phyloP scores from a whole-genome alignment of 768 basidiomycete species.

The Leccinum imitatum region DNA sequence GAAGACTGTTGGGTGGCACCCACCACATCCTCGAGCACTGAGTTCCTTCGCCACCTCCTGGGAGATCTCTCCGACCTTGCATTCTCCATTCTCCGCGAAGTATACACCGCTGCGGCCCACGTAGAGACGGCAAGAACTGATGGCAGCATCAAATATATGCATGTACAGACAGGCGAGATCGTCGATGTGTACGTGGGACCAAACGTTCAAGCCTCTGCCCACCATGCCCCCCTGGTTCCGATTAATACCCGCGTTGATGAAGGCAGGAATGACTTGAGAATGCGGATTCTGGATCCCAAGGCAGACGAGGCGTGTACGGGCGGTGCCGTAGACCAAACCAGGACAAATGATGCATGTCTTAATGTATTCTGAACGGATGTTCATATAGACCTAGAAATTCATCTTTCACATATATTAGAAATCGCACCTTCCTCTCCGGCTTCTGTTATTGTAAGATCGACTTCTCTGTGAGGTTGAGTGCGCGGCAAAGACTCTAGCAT shows the following conservation, averaged over 20 bases:
- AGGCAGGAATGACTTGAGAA: conserved; percentile 51
- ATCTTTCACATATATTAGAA: neutral
- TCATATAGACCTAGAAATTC: neutral
- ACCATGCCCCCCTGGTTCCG: conserved; percentile 54
- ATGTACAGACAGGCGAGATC: conserved; percentile 48
- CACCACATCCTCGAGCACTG: conserved; percentile 24
- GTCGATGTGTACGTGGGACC: conserved; percentile 58
- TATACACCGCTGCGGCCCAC: conserved; percentile 47
- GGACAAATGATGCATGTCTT: conserved; percentile 53
- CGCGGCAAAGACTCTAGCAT: conserved; percentile 44
- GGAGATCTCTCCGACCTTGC: conserved; percentile 42
- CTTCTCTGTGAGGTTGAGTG: conserved; percentile 47
- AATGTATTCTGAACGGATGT: conserved; percentile 46
- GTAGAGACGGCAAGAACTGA: conserved; percentile 18
- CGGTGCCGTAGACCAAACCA: conserved; percentile 58
- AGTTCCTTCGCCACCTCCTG: conserved; percentile 39
- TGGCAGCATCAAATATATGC: conserved; percentile 39
- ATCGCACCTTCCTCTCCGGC: conserved; percentile 47
- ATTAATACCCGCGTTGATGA: conserved; percentile 45
- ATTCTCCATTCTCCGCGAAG: conserved; percentile 52
- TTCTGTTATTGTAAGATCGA: conserved; percentile 47
- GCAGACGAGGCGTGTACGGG: conserved; percentile 46
- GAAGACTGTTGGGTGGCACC: conserved; percentile 41
- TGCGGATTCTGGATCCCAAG: conserved; percentile 51
- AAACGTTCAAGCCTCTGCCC: conserved; percentile 57